Evolutionary conservation across 1,139 yeast genomes (phyloP).

Genomic region (Blastobotrys buckinghamii): DNA sequence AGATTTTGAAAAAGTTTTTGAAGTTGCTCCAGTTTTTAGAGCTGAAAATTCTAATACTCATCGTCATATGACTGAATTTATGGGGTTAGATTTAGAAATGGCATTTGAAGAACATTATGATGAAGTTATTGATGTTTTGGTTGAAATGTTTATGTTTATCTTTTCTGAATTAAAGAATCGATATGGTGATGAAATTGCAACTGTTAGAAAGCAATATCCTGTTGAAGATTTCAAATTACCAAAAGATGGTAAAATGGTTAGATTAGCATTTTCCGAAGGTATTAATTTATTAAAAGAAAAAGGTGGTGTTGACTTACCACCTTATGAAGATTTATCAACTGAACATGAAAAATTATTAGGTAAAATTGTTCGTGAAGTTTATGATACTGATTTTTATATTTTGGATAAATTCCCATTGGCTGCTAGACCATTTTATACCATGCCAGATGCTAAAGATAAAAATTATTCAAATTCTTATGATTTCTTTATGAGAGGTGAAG

Average conservation of each 20-base stretch:
- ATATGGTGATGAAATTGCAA: constrained; percentile 75
- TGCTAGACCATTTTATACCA: constrained; percentile 96
- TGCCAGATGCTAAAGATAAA: constrained; percentile 94
- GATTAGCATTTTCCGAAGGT: constrained; percentile 86
- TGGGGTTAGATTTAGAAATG: constrained; percentile 97
- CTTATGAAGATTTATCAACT: constrained; percentile 84
- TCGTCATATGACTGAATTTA: constrained; percentile 98
- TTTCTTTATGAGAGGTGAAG: constrained; percentile 99
- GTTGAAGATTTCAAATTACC: constrained; percentile 97
- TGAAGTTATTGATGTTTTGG: constrained; percentile 80
- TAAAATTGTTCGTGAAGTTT: constrained; percentile 82
- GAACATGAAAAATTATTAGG: constrained; percentile 94
- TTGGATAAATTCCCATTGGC: constrained; percentile 97
- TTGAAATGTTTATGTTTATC: constrained; percentile 82
- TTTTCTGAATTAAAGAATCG: constrained; percentile 77
- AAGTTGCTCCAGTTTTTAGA: constrained; percentile 95
- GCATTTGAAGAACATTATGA: constrained; percentile 97
- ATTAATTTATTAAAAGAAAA: constrained; percentile 66
- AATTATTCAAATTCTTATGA: constrained; percentile 85
- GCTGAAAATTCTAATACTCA: constrained; percentile 99
- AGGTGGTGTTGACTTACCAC: constrained; percentile 75
- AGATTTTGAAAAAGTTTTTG: constrained; percentile 93
- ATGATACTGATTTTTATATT: constrained; percentile 95
- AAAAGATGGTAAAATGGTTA: constrained; percentile 66
- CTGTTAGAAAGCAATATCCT: constrained; percentile 92